Evolutionary conservation across 2,329 filamentous ascomycete species (phyloP).

Genomic region (Cordyceps cateniannulata): DNA sequence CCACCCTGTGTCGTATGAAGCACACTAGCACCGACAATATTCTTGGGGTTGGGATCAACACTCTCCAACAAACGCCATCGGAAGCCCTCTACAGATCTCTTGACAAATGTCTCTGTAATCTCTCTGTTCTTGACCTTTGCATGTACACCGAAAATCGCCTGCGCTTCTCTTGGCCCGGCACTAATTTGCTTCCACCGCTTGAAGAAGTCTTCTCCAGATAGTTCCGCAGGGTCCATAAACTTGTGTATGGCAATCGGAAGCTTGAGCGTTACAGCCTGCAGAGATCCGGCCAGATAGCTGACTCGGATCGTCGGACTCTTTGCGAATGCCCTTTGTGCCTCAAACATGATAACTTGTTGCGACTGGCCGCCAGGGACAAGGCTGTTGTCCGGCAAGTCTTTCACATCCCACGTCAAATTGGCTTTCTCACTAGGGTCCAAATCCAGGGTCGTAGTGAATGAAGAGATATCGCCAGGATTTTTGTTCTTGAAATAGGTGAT

Average conservation of each 20-base stretch:
- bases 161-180: constrained; percentile 76
- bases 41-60: constrained; percentile 89
- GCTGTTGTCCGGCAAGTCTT: constrained; percentile 78
- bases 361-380: constrained; percentile 71
- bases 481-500: constrained; percentile 97
- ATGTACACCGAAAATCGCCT: constrained; percentile 71
- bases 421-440: constrained; percentile 61
- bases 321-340: constrained; percentile 72
- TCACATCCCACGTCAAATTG: constrained; percentile 76
- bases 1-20: constrained; percentile 74
- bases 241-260: constrained; percentile 86
- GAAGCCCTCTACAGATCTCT: constrained; percentile 72
- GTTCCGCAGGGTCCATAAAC: constrained; percentile 89
- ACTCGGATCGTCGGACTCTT: constrained; percentile 87
- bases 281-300: constrained; percentile 85
- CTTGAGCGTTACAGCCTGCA: constrained; percentile 88
- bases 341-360: constrained; percentile 93
- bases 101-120: constrained; percentile 65
- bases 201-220: constrained; percentile 92
- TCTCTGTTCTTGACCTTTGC: constrained; percentile 46
- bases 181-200: constrained; percentile 99
- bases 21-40: constrained; percentile 87
- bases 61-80: constrained; percentile 79
- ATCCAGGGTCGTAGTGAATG: constrained; percentile 91
- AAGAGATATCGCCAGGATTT: constrained; percentile 74